Evolutionary conservation across 2,329 filamentous ascomycete genomes (phyloP).

Genomic region (Colletotrichum lindemuthianum): DNA sequence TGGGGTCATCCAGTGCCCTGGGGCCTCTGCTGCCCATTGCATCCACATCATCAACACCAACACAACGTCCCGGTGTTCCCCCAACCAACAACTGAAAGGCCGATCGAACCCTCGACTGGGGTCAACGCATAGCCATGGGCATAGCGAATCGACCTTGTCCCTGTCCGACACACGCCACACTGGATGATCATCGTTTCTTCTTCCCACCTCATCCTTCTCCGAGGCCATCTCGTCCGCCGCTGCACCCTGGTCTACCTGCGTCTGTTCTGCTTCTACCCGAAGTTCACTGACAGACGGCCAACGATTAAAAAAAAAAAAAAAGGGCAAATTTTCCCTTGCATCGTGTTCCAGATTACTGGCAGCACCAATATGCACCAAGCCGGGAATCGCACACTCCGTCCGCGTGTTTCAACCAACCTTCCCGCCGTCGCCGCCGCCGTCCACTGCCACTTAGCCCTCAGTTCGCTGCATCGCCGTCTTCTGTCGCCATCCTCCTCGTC

Average conservation of each 20-base stretch:
- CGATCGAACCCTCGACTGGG: no score
- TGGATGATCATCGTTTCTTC: conserved; percentile 23
- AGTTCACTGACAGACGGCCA: not conserved
- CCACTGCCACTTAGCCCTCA: not conserved
- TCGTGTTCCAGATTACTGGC: conserved; percentile 2
- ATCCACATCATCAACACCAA: not conserved
- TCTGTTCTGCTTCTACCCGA: not conserved
- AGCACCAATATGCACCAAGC: conserved; percentile 2
- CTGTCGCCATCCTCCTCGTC: not conserved
- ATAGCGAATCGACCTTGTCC: not conserved
- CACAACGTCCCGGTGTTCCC: not conserved
- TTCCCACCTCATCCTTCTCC: not conserved
- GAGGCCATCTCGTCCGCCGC: not conserved
- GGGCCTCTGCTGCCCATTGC: conserved; percentile 1
- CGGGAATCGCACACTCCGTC: not conserved
- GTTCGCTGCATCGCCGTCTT: conserved; percentile 5
- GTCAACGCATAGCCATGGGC: no score
- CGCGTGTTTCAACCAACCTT: not conserved
- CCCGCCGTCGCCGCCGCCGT: conserved; percentile 4
- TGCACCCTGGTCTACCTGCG: not conserved
- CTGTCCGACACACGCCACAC: conserved; percentile 27
- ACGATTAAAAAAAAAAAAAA: not conserved
- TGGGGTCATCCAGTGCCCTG: conserved; percentile 21
- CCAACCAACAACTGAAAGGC: conserved; percentile 13
- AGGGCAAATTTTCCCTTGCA: conserved; percentile 13